Evolutionary conservation across 1,139 yeast genomes (phyloP).

Genomic region (Yamadazyma songkhlaensis): DNA sequence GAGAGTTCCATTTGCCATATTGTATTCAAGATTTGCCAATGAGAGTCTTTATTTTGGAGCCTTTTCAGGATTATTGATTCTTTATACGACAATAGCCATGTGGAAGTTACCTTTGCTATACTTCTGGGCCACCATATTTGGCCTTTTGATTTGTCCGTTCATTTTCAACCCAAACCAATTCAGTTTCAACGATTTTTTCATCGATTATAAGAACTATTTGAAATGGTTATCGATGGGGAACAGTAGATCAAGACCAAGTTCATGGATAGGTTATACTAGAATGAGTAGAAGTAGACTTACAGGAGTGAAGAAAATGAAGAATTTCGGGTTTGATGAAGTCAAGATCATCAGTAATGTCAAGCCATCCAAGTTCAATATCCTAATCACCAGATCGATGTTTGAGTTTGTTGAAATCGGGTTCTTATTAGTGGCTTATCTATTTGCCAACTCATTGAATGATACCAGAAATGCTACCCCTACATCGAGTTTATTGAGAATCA

Average conservation of each 20-base stretch:
- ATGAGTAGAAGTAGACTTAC: constrained; percentile 39
- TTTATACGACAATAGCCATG: constrained; percentile 44
- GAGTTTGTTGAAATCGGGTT: constrained; percentile 25
- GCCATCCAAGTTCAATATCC: constrained; percentile 37
- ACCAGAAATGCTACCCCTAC: constrained; percentile 24
- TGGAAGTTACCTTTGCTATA: constrained; percentile 47
- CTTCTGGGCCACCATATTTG: constrained; percentile 48
- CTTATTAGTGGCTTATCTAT: constrained; percentile 40
- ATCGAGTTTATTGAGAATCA: constrained; percentile 36
- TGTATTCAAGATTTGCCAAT: constrained; percentile 46
- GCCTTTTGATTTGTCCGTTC: constrained; percentile 47
- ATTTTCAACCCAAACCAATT: constrained; percentile 53
- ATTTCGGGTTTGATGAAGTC: constrained; percentile 17
- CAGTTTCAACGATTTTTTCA: constrained; percentile 45
- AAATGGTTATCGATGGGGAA: constrained; percentile 49
- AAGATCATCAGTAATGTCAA: constrained; percentile 16
- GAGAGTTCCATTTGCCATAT: constrained; percentile 36
- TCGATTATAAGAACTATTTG: constrained; percentile 42
- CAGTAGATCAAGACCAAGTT: constrained; percentile 21
- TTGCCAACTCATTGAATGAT: constrained; percentile 46
- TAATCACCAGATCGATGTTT: constrained; percentile 29
- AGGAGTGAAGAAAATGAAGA: constrained; percentile 36
- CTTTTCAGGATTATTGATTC: constrained; percentile 32
- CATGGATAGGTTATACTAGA: constrained; percentile 45
- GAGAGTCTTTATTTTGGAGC: constrained; percentile 48